Base-by-base conservation (phyloP, 202 grass and related monocot genomes). In the Eragrostis tef region DNA sequence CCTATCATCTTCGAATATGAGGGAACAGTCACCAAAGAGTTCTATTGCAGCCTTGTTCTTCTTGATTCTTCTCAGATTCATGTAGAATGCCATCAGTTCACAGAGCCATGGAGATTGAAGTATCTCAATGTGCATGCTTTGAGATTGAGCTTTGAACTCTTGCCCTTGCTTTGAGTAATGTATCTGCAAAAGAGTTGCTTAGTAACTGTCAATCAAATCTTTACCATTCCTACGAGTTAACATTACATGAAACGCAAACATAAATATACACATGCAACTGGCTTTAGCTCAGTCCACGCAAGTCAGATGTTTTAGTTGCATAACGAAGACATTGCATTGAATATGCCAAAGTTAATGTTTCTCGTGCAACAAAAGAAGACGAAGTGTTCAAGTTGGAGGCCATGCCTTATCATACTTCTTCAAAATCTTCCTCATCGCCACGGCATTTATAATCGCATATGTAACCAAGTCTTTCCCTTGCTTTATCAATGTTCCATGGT, bases 371-470 rank as follows among this genome's bases (percentile, higher is more conserved):
- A 14, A 49, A 2, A 67, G 19, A 26, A 54, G 1, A 19, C 19
- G 21, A 3, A 59, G 7, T 14, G 29, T 21, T 65, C 14, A 11
- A 79, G 60, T 46, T 65, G 24, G 72, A 63, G 2, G 17, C 0
- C 73, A 60, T 83, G 79, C 94, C 94, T 97, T 94, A 49, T 94
- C 94, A 80, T 97, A 97, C 60, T 97, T 97, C 83, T 97, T 97
- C 8, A 97, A 73, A 44, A 97, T 90, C 59, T 97, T 97, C 63
- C 94, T 84, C 91, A 94, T 90, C 8, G 91, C 94, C 25, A 97
- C 83, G 26, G 94, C 90, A 46, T 97, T 97, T 83, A 94, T 90
- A 66, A 97, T 92, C 16, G 91, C 94, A 67, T 97, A 92, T 5
- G 91, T 87, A 27, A 97, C 91, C 51, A 97, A 77, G 78, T 97